A percentile compares a stretch with the other conserved stretches of the same genome.
These are phyloP conservation scores for Antonospora locustae DNA, from an alignment of 371 early-diverging fungal genomes.

Conservation along the genomic window DNA sequence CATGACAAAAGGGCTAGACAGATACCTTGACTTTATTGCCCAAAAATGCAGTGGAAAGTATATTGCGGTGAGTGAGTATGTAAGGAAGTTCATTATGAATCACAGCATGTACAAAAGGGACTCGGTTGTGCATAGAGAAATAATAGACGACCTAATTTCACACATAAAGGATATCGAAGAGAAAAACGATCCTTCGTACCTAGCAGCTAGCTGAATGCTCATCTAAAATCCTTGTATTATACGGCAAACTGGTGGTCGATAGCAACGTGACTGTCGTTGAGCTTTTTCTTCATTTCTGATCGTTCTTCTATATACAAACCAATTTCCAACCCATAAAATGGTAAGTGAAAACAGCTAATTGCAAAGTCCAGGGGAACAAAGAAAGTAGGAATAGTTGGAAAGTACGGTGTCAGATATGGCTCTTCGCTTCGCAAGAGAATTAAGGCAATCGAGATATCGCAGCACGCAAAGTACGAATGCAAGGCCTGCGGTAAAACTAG, in stretches of 20 bases:
- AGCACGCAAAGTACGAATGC: slow-evolving; percentile 96
- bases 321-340: background rate
- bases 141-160: slow-evolving; percentile 67
- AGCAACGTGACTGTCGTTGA: too few species aligned
- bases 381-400: slow-evolving; percentile 98
- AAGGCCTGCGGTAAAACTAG: slow-evolving; percentile 92
- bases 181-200: slow-evolving; percentile 27
- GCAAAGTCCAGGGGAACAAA: slow-evolving; percentile 69
- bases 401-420: slow-evolving; percentile 99
- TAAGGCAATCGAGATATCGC: slow-evolving; percentile 97
- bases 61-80: slow-evolving; percentile 60
- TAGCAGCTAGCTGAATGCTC: too few species aligned
- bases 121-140: slow-evolving; percentile 64
- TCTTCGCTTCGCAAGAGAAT: slow-evolving; percentile 96
- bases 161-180: slow-evolving; percentile 17
- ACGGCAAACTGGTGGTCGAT: too few species aligned
- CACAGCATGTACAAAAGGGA: slow-evolving; percentile 80
- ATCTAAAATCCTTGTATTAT: too few species aligned
- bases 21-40: slow-evolving; percentile 66
- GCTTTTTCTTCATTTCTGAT: too few species aligned
- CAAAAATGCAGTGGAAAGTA: slow-evolving; percentile 46
- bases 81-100: slow-evolving; percentile 67
- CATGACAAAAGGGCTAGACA: slow-evolving; percentile 40
- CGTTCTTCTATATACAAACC: too few species aligned
- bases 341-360: background rate